These are phyloP conservation scores for Solanum chiquidenum DNA, from an alignment of 257 asterid species.

Conservation along the genomic window DNA sequence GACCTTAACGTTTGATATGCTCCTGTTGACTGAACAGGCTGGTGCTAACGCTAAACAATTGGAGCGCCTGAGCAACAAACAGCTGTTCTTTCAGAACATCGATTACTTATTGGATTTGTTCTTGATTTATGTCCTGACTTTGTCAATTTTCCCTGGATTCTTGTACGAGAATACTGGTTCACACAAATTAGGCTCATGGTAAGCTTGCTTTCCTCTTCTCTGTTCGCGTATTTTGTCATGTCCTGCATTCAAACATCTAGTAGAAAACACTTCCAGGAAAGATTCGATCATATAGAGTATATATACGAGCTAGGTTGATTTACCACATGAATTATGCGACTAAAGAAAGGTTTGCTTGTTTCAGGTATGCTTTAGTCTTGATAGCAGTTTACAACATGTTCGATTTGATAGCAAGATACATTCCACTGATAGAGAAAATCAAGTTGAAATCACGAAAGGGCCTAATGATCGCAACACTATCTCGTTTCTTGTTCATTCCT, in stretches of 20 bases:
- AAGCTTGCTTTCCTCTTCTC: slow-evolving; percentile 4
- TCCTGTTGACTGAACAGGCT: slow-evolving; percentile 3
- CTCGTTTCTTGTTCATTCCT: slow-evolving; percentile 32
- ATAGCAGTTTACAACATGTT: slow-evolving; percentile 23
- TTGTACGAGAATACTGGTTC: slow-evolving; percentile 56
- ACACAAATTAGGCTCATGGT: slow-evolving; percentile 71
- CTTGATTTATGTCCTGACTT: slow-evolving; percentile 43
- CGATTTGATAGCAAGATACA: slow-evolving; percentile 29
- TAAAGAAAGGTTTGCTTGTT: background rate
- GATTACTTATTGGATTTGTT: slow-evolving; percentile 57
- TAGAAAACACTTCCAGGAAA: background rate
- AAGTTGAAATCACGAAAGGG: slow-evolving; percentile 22
- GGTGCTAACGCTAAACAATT: slow-evolving; percentile 5
- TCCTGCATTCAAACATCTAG: background rate
- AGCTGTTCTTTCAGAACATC: slow-evolving; percentile 35
- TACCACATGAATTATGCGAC: background rate
- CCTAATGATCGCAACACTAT: slow-evolving; percentile 13
- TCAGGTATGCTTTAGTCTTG: slow-evolving; percentile 30
- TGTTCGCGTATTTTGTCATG: background rate
- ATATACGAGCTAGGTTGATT: background rate
- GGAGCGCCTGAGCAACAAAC: slow-evolving; percentile 44
- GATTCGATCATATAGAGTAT: background rate
- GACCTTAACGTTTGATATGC: background rate
- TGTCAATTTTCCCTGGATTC: background rate
- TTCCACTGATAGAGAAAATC: slow-evolving; percentile 12